Conservation (phyloP, 495 filamentous ascomycete species). For the Talaromyces nanjingensis region DNA sequence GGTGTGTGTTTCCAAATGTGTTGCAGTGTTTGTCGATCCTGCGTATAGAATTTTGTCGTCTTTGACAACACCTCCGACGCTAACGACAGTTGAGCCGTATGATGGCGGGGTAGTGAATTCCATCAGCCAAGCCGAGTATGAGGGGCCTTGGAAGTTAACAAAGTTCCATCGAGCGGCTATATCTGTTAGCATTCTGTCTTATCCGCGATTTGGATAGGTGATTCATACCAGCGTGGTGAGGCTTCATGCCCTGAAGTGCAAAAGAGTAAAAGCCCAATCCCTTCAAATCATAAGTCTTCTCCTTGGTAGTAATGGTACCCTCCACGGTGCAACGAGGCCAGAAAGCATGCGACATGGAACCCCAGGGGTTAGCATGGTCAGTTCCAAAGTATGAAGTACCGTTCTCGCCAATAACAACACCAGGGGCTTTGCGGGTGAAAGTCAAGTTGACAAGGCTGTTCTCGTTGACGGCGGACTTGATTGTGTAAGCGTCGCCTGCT, state of each 20-base stretch:
- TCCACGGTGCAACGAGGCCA: conserved; percentile 82
- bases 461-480: conserved; percentile 79
- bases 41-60: conserved; percentile 75
- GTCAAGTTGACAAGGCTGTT: conserved; percentile 75
- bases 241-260: conserved; percentile 96
- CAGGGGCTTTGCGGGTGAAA: conserved; percentile 66
- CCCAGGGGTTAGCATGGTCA: conserved; percentile 80
- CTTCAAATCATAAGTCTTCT: conserved; percentile 73
- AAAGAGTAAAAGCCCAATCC: conserved; percentile 72
- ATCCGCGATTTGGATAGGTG: no score
- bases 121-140: conserved; percentile 86
- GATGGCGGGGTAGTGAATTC: conserved; percentile 93
- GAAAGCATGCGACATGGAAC: conserved; percentile 81
- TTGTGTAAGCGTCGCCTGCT: conserved; percentile 69
- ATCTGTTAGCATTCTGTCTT: conserved; percentile 8
- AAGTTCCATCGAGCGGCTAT: conserved; percentile 90
- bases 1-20: conserved; percentile 58
- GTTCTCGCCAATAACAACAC: conserved; percentile 79
- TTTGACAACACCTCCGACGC: conserved; percentile 72
- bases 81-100: conserved; percentile 83
- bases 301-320: conserved; percentile 78
- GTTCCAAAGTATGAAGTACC: conserved; percentile 82
- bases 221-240: conserved; percentile 76
- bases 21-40: conserved; percentile 51
- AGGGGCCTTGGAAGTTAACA: conserved; percentile 80